phyloP scores from a whole-genome alignment of 805 yeast genomes.

The Phaffomyces antillensis region DNA sequence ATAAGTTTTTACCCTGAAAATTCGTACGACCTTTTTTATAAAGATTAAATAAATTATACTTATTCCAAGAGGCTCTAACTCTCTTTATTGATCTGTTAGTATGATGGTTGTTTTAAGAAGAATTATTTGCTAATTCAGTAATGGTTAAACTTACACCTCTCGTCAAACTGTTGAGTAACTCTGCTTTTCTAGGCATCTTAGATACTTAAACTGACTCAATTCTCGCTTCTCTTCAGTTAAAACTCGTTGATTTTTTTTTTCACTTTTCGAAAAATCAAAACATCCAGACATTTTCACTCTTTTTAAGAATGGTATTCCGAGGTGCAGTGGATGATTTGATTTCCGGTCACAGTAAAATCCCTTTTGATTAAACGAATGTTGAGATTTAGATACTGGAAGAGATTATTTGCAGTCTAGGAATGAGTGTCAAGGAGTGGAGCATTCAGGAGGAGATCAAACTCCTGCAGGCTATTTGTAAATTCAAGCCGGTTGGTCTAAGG shows the following conservation, averaged over 20 bases:
- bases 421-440: slow-evolving; percentile 37
- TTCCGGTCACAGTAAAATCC: too few relatives aligned
- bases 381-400: too few relatives aligned
- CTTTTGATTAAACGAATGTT: too few relatives aligned
- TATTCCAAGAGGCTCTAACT: slow-evolving; percentile 86
- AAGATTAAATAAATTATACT: slow-evolving; percentile 81
- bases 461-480: slow-evolving; percentile 53
- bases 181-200: slow-evolving; percentile 57
- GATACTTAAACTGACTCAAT: too few relatives aligned
- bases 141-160: slow-evolving; percentile 34
- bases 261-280: background rate
- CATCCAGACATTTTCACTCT: slow-evolving; percentile 1
- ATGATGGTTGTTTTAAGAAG: background rate
- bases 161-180: slow-evolving; percentile 46
- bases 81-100: slow-evolving; percentile 23
- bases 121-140: background rate
- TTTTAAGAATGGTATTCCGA: background rate
- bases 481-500: slow-evolving; percentile 56
- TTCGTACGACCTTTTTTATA: slow-evolving; percentile 60
- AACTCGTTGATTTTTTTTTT: background rate
- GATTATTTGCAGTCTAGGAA: background rate
- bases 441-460: slow-evolving; percentile 55
- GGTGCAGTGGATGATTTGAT: too few relatives aligned
- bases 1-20: slow-evolving; percentile 60
- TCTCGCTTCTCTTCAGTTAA: too few relatives aligned